These are phyloP conservation scores for Amanita thiersii DNA, from an alignment of 768 basidiomycete species.

Conservation along the genomic window DNA sequence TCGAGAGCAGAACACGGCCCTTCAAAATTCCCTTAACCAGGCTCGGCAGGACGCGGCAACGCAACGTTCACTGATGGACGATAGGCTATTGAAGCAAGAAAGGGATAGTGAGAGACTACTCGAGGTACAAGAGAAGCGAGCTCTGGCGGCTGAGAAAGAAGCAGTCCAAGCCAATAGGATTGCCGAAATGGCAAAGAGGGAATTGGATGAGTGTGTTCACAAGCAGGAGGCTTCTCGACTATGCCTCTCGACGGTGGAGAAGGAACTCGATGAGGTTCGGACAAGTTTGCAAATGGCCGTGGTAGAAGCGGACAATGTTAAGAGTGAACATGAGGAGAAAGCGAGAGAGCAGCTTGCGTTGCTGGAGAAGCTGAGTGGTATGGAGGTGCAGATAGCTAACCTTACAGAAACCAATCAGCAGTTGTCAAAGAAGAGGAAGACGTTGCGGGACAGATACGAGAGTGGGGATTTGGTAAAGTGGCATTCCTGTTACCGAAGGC, in stretches of 20 bases:
- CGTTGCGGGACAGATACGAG: slow-evolving; percentile 32
- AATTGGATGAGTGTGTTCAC: neutral
- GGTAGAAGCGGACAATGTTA: neutral
- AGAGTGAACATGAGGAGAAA: neutral
- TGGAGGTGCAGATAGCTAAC: neutral
- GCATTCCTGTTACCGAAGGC: neutral
- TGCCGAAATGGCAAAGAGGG: slow-evolving; percentile 11
- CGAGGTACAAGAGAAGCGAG: slow-evolving; percentile 19
- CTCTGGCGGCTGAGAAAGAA: slow-evolving; percentile 18
- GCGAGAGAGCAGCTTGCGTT: slow-evolving; percentile 11
- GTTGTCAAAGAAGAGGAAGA: slow-evolving; percentile 8
- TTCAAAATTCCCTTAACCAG: slow-evolving; percentile 17
- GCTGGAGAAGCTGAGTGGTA: neutral
- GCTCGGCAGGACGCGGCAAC: slow-evolving; percentile 8
- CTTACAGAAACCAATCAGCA: slow-evolving; percentile 4
- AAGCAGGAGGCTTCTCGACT: slow-evolving; percentile 1
- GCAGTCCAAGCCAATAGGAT: slow-evolving; percentile 13
- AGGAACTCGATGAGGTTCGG: slow-evolving; percentile 2
- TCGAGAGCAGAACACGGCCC: slow-evolving; percentile 27
- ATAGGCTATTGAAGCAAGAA: slow-evolving; percentile 21
- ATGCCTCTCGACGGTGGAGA: slow-evolving; percentile 11
- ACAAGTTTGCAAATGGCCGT: neutral
- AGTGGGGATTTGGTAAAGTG: slow-evolving; percentile 36
- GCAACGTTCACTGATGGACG: slow-evolving; percentile 5
- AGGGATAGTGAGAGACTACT: slow-evolving; percentile 18